Evolutionary conservation across 164 flowering plant genomes (phyloP).

Genomic region (Sedum album): DNA sequence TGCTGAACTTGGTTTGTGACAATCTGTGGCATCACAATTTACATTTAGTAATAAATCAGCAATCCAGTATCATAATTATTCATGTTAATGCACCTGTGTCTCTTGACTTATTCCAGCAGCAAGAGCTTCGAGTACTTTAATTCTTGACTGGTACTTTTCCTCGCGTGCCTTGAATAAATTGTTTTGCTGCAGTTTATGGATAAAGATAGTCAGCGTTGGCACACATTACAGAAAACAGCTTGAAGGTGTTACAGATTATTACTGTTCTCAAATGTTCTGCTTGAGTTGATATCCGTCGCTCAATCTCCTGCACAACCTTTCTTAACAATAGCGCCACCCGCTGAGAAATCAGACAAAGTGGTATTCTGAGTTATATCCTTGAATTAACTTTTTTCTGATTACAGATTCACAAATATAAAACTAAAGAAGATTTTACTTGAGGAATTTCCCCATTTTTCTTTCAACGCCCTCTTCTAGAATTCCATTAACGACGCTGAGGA

Average conservation of each 20-base stretch:
- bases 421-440: constrained; percentile 5
- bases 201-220: constrained; percentile 6
- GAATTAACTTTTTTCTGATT: too few species aligned
- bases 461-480: constrained; percentile 82
- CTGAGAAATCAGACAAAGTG: constrained; percentile 28
- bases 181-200: constrained; percentile 54
- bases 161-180: constrained; percentile 76
- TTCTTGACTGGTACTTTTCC: constrained; percentile 70
- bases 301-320: constrained; percentile 85
- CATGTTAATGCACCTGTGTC: constrained; percentile 37
- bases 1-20: constrained; percentile 47
- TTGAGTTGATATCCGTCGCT: constrained; percentile 79
- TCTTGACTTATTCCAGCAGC: constrained; percentile 69
- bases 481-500: constrained; percentile 67
- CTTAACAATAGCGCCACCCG: constrained; percentile 70
- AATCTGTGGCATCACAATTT: constrained; percentile 37
- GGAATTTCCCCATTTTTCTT: constrained; percentile 65
- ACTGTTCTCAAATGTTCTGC: constrained; percentile 74
- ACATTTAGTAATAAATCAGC: too few species aligned
- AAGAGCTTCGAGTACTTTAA: constrained; percentile 77
- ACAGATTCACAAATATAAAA: not conserved
- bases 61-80: too few species aligned
- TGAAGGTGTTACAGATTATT: constrained; percentile 4
- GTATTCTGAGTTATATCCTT: too few species aligned
- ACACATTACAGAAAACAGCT: not conserved